A percentile compares a stretch with the other conserved stretches of the same genome.
Conservation (phyloP, 495 filamentous ascomycete species). For the Penicillium coprophilum region DNA sequence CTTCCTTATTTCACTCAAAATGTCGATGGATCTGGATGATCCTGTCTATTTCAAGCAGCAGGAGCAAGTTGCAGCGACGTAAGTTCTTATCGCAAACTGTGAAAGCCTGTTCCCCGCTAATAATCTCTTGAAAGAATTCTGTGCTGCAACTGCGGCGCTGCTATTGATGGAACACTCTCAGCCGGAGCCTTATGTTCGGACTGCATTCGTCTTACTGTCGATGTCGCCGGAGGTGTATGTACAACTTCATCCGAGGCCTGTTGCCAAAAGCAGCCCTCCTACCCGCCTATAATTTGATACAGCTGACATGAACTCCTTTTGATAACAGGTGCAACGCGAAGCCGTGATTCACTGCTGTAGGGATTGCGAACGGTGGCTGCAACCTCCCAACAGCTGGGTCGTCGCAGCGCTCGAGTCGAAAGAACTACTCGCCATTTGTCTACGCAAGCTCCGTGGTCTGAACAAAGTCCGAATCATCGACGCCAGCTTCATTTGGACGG, state of each 20-base stretch:
- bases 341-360: conserved; percentile 78
- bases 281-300: neutral
- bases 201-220: conserved; percentile 88
- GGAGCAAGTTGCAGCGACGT: conserved; percentile 60
- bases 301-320: conserved; percentile 1
- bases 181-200: conserved; percentile 89
- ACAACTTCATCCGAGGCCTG: neutral
- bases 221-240: conserved; percentile 73
- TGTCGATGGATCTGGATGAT: conserved; percentile 72
- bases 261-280: neutral
- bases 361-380: conserved; percentile 93
- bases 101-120: no score
- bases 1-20: conserved; percentile 29
- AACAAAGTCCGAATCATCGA: conserved; percentile 89
- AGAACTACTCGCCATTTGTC: conserved; percentile 85
- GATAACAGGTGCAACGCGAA: conserved; percentile 67
- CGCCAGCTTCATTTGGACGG: conserved; percentile 96
- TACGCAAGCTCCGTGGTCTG: conserved; percentile 77
- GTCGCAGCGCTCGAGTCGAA: conserved; percentile 78
- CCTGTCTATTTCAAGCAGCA: conserved; percentile 55
- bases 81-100: conserved; percentile 33
- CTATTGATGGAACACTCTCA: conserved; percentile 86
- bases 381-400: conserved; percentile 83
- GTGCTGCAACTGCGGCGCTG: conserved; percentile 90
- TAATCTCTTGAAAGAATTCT: no score